Conservation (phyloP, 495 filamentous ascomycete species). For the Tuber microsphaerosporum region DNA sequence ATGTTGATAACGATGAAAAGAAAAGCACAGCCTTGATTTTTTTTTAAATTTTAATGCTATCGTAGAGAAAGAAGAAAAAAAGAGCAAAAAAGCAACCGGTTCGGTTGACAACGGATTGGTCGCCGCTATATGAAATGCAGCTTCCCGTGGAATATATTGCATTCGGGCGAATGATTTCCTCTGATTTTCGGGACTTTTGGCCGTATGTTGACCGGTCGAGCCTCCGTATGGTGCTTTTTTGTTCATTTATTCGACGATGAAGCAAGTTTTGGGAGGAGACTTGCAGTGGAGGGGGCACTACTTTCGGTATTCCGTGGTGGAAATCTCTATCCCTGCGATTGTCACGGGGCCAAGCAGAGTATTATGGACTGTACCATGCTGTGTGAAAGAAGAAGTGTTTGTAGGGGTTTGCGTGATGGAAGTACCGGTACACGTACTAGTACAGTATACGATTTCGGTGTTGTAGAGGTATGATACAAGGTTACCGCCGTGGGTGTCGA, state of each 20-base stretch:
- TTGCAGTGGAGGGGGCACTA: not conserved
- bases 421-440: no score
- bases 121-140: not conserved
- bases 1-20: not conserved
- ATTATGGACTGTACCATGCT: not conserved
- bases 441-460: not conserved
- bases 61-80: not conserved
- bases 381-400: not conserved
- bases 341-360: not conserved
- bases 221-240: not conserved
- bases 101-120: not conserved
- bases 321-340: not conserved
- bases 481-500: not conserved
- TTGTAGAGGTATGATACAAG: no score
- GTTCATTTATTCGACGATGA: not conserved
- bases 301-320: not conserved
- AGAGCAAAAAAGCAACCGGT: not conserved
- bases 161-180: not conserved
- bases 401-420: not conserved
- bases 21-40: not conserved
- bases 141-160: conserved; percentile 1
- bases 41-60: not conserved
- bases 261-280: not conserved
- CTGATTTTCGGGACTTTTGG: not conserved
- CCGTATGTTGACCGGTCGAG: not conserved